These are phyloP conservation scores for Sordariomycetes sp. DNA, from an alignment of 2,329 filamentous ascomycete genomes.

Conservation along the genomic window DNA sequence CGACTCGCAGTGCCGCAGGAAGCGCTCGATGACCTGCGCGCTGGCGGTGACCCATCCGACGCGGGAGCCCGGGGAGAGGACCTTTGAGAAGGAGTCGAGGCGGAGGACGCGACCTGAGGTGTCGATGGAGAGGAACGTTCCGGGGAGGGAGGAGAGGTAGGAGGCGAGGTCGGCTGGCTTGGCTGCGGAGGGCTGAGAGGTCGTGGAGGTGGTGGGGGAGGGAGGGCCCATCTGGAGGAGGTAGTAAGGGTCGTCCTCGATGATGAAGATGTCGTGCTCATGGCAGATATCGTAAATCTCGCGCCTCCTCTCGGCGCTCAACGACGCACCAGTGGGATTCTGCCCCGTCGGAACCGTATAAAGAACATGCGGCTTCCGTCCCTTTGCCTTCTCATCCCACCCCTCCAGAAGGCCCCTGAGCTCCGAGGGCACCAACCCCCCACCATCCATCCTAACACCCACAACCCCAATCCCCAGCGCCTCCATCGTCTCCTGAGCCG, in stretches of 20 bases:
- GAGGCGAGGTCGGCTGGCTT: slow-evolving; percentile 35
- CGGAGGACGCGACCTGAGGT: slow-evolving; percentile 79
- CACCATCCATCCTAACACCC: slow-evolving; percentile 35
- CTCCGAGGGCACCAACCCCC: slow-evolving; percentile 36
- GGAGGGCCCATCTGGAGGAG: slow-evolving; percentile 83
- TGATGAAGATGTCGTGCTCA: slow-evolving; percentile 74
- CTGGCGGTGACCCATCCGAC: slow-evolving; percentile 84
- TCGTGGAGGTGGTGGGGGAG: slow-evolving; percentile 44
- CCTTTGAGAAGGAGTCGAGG: slow-evolving; percentile 89
- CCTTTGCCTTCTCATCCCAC: slow-evolving; percentile 33
- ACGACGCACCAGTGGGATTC: slow-evolving; percentile 83
- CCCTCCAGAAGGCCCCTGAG: slow-evolving; percentile 35
- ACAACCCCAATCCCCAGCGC: slow-evolving; percentile 38
- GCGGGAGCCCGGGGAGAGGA: slow-evolving; percentile 69
- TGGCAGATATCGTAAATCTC: slow-evolving; percentile 67
- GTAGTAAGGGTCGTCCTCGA: slow-evolving; percentile 93
- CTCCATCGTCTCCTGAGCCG: slow-evolving; percentile 44
- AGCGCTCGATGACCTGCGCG: slow-evolving; percentile 72
- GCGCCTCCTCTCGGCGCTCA: slow-evolving; percentile 50
- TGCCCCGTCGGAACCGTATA: slow-evolving; percentile 64
- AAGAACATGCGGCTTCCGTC: slow-evolving; percentile 38
- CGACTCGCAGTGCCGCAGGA: slow-evolving; percentile 69
- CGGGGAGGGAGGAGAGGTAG: slow-evolving; percentile 51
- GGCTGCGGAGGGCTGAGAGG: slow-evolving; percentile 44
- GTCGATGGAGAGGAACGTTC: slow-evolving; percentile 69